Percentiles rank a stretch among this genome's conserved stretches.
Evolutionary conservation across 1,139 yeast species (phyloP).

Genomic region (Martiniozyma asiatica): DNA sequence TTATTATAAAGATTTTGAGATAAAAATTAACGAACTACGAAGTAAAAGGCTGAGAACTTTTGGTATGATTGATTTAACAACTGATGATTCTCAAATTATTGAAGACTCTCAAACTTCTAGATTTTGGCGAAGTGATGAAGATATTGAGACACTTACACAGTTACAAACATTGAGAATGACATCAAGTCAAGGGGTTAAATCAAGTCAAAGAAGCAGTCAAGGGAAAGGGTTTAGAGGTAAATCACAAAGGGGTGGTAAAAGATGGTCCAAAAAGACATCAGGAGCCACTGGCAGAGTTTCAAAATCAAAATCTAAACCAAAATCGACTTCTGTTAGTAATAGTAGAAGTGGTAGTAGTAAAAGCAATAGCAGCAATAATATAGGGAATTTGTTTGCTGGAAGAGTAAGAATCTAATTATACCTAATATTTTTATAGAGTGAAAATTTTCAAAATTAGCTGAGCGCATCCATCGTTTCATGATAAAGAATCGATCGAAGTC

Average conservation of each 20-base stretch:
- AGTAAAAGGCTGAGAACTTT: conserved; percentile 8
- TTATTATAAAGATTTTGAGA: conserved; percentile 37
- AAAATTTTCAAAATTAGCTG: too few species aligned
- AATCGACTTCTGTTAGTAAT: too few species aligned
- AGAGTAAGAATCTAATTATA: too few species aligned
- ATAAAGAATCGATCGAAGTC: too few species aligned
- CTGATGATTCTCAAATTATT: conserved; percentile 1
- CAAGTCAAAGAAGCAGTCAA: conserved; percentile 1
- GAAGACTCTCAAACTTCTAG: conserved; percentile 4
- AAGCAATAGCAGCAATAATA: too few species aligned
- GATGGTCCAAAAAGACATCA: neutral
- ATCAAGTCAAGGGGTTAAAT: neutral
- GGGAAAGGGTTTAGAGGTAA: neutral
- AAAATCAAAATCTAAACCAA: neutral
- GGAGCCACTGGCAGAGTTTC: neutral
- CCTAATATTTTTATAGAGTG: too few species aligned
- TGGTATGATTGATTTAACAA: conserved; percentile 4
- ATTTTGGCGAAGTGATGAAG: conserved; percentile 4
- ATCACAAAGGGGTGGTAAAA: conserved; percentile 1
- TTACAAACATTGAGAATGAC: neutral
- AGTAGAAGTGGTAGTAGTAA: too few species aligned
- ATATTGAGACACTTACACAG: conserved; percentile 4
- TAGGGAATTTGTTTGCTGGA: too few species aligned
- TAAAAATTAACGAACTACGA: conserved; percentile 27
- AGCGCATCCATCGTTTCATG: too few species aligned